These are phyloP conservation scores for Aspergillus sp. DNA, from an alignment of 2,329 filamentous ascomycete species.

Conservation along the genomic window DNA sequence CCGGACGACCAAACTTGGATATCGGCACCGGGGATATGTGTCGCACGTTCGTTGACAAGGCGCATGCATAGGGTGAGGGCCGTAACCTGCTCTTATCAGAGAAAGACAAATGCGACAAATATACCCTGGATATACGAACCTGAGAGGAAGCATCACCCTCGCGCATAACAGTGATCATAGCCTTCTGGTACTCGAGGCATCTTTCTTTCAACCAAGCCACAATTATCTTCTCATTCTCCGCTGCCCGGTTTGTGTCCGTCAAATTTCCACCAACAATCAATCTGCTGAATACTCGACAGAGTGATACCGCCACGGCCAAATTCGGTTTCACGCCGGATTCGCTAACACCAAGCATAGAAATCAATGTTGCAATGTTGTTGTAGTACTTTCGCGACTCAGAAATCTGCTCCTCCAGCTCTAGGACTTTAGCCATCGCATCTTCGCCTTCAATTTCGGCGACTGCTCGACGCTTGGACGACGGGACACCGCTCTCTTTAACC, in stretches of 20 bases:
- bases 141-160: constrained; percentile 55
- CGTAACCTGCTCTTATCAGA: constrained; percentile 48
- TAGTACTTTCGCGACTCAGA: constrained; percentile 83
- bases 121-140: constrained; percentile 18
- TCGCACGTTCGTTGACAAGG: constrained; percentile 73
- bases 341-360: constrained; percentile 54
- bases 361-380: constrained; percentile 77
- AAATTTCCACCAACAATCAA: constrained; percentile 71
- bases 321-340: constrained; percentile 52
- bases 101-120: not conserved
- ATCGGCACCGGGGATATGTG: constrained; percentile 55
- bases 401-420: constrained; percentile 74
- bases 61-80: constrained; percentile 78
- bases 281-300: constrained; percentile 82
- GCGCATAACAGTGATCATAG: constrained; percentile 58
- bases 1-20: constrained; percentile 65
- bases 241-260: constrained; percentile 58
- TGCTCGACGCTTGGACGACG: constrained; percentile 42
- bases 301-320: constrained; percentile 68
- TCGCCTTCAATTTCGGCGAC: constrained; percentile 45
- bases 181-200: constrained; percentile 64
- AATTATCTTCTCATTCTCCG: constrained; percentile 70
- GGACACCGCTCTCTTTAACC: constrained; percentile 24
- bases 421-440: constrained; percentile 60
- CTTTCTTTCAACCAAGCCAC: constrained; percentile 73